Base-by-base conservation (phyloP, 306 rosid genomes). In the Dicorynia guianensis region DNA sequence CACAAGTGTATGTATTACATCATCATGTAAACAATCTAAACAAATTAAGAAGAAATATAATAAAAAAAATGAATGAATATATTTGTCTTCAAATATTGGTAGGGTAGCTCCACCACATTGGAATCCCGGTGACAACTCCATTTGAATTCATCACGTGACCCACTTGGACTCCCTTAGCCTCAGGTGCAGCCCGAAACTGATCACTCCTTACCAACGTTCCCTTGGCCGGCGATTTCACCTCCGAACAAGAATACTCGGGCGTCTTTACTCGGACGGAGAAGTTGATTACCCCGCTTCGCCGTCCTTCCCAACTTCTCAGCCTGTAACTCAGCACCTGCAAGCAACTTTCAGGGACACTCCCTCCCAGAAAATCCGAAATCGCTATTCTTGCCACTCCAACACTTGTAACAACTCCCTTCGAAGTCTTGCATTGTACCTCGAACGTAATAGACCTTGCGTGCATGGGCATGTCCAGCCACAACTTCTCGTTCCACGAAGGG, bases 261-360 rank as follows among this genome's bases (percentile, higher is more conserved):
- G 36, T 46, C 80, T 66, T 76, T 25, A 42, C 56, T 73, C 75
- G 85, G 63, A 83, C 91, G 6, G 88, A 87, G 34, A 87, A 63
- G 49, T 87, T 85, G 5, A 89, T 33, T 15, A 89, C 83, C 60
- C 94, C 94, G 12, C 70, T 87, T 68, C 76, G 68, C 47, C 75
- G 65, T 0, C 94, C 90, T 17, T 65, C 76, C 8, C 54, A n/a
- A 12, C 87, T 80, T 74, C 91, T 83, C 80, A 87, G 25, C 67
- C 94, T 57, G 18, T 89, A 87, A 76, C 90, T 87, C 83, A 87
- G 40, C 48, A 74, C 80, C 38, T 89, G 89, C 79, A 60, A 17
- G 67, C 80, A 70, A 13, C 71, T 30, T 66, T 75, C 87, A 33
- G 86, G 87, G 47, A 85, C 33, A 6, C 18, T 68, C 0, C 71